phyloP scores from a whole-genome alignment of 2,329 filamentous ascomycete genomes.

The Beauveria asiatica region DNA sequence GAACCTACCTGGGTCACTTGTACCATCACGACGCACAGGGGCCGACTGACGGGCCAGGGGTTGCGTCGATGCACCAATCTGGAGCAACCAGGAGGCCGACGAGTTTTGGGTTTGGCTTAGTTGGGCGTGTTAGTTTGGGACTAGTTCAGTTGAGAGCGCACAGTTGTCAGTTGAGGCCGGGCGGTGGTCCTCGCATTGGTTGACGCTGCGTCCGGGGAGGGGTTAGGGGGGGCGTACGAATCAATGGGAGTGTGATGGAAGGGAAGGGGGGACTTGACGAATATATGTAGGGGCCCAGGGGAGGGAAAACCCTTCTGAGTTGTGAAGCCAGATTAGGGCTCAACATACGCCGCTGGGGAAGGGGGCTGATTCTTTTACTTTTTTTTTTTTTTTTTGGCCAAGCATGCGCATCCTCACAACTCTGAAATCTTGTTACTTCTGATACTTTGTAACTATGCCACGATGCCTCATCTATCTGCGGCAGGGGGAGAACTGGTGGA shows the following conservation, averaged over 20 bases:
- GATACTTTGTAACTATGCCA: no score
- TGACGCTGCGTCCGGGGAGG: background rate
- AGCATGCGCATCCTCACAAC: no score
- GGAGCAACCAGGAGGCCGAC: constrained; percentile 3
- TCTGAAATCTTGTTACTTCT: no score
- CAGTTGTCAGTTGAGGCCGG: constrained; percentile 7
- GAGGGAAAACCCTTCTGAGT: no score
- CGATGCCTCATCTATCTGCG: no score
- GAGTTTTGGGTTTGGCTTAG: constrained; percentile 9
- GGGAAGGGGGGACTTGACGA: background rate
- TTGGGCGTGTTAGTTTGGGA: background rate
- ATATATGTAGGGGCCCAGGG: no score
- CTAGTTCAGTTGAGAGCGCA: constrained; percentile 9
- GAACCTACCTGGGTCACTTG: background rate
- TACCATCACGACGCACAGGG: background rate
- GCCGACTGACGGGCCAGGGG: background rate
- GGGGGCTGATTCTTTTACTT: no score
- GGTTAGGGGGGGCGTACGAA: background rate
- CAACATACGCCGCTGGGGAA: no score
- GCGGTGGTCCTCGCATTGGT: background rate
- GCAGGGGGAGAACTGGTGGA: background rate
- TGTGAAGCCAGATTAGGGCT: no score
- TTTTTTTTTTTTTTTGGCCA: no score
- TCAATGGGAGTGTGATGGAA: background rate
- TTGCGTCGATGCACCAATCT: constrained; percentile 8